Evolutionary conservation across 169 alveolate species (phyloP).

Genomic region (Eimeria maxima): DNA sequence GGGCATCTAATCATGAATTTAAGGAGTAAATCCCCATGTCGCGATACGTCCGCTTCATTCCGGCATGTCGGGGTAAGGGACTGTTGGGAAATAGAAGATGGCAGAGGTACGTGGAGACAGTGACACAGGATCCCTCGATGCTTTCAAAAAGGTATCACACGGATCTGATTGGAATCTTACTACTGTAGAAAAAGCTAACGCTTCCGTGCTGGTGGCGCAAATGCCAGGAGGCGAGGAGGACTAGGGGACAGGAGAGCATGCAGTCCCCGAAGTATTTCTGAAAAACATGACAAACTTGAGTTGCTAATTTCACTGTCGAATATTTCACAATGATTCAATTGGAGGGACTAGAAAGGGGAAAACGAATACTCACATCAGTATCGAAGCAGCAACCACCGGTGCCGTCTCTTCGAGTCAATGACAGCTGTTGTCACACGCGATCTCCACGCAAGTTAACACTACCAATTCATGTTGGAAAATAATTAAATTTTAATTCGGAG

Average conservation of each 20-base stretch:
- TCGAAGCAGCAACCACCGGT: conserved; percentile 67
- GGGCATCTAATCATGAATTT: conserved; percentile 21
- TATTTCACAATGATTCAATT: neutral
- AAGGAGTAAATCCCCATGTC: neutral
- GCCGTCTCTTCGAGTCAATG: conserved; percentile 68
- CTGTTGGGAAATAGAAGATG: neutral
- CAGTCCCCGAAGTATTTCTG: neutral
- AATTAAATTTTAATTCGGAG: neutral
- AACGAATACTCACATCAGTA: conserved; percentile 12
- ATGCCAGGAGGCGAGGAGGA: neutral
- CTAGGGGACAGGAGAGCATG: neutral
- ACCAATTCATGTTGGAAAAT: neutral
- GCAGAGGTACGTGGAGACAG: neutral
- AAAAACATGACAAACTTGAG: neutral
- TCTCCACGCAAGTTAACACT: neutral
- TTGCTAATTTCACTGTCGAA: neutral
- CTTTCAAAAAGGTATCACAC: neutral
- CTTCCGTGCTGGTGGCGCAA: neutral
- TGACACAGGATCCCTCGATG: neutral
- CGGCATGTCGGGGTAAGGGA: neutral
- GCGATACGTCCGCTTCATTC: neutral
- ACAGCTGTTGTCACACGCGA: neutral
- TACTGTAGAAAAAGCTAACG: neutral
- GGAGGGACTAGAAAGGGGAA: neutral
- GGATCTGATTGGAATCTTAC: neutral